phyloP scores from a whole-genome alignment of 768 basidiomycete species.

The Mrakia frigida region DNA sequence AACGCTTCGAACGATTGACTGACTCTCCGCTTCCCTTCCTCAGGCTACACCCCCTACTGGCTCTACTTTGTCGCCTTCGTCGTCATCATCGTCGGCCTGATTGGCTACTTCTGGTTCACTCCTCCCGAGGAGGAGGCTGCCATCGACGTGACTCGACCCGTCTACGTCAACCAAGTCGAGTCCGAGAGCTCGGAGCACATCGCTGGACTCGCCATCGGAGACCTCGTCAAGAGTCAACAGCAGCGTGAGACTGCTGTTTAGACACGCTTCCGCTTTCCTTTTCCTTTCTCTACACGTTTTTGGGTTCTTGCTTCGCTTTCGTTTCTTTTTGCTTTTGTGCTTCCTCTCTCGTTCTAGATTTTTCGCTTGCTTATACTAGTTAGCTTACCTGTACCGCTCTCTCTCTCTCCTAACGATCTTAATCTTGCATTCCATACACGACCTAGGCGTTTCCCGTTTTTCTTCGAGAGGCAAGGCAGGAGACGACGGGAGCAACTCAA shows the following conservation, averaged over 20 bases:
- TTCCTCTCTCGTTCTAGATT: too few relatives aligned
- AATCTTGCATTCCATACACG: too few relatives aligned
- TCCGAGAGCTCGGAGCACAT: not conserved
- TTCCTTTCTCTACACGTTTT: not conserved
- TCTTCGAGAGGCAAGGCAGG: too few relatives aligned
- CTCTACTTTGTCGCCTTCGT: constrained; percentile 77
- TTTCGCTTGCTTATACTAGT: too few relatives aligned
- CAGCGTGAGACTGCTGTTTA: not conserved
- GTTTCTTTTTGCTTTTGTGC: not conserved
- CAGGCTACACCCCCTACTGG: constrained; percentile 74
- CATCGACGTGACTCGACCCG: constrained; percentile 16
- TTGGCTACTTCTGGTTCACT: constrained; percentile 72
- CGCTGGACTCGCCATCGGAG: constrained; percentile 17
- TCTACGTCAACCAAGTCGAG: constrained; percentile 20
- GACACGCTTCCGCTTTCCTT: not conserved
- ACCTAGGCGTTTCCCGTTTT: too few relatives aligned
- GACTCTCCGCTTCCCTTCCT: constrained; percentile 32
- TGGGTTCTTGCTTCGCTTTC: not conserved
- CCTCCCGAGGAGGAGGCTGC: not conserved
- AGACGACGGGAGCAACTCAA: too few relatives aligned
- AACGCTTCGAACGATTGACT: not conserved
- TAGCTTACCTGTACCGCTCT: too few relatives aligned
- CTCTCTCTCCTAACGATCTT: too few relatives aligned
- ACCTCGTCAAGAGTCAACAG: not conserved
- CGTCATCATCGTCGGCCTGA: constrained; percentile 63